Evolutionary conservation across 768 basidiomycete genomes (phyloP).

Genomic region (Gymnopilus junonius): DNA sequence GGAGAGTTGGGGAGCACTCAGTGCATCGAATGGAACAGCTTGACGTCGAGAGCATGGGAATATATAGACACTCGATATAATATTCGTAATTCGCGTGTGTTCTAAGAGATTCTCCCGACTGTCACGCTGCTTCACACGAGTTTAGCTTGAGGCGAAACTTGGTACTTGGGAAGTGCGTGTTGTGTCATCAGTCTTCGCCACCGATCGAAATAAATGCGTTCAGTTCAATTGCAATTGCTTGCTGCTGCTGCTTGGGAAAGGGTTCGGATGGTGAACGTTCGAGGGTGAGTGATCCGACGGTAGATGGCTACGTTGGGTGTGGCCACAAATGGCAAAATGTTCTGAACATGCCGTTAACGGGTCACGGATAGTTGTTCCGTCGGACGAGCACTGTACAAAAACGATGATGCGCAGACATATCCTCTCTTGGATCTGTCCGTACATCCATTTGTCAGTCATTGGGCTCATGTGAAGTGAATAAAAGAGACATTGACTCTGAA

Average conservation of each 20-base stretch:
- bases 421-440: neutral
- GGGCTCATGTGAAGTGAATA: neutral
- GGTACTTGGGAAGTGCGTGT: neutral
- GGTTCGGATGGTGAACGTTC: conserved; percentile 1
- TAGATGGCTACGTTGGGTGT: neutral
- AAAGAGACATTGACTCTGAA: conserved; percentile 9
- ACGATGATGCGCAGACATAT: conserved; percentile 4
- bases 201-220: conserved; percentile 8
- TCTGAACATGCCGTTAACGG: conserved; percentile 19
- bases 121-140: conserved; percentile 37
- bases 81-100: conserved; percentile 2
- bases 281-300: neutral
- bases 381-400: neutral
- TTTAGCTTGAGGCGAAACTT: conserved; percentile 39
- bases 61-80: conserved; percentile 19
- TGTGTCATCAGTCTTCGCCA: neutral
- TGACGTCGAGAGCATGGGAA: conserved; percentile 21
- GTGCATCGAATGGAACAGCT: conserved; percentile 22
- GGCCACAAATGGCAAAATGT: conserved; percentile 21
- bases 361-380: neutral
- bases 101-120: conserved; percentile 9
- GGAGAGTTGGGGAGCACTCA: conserved; percentile 20
- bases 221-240: conserved; percentile 10
- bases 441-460: neutral
- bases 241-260: conserved; percentile 1